Evolutionary conservation across 2,329 filamentous ascomycete species (phyloP).

Genomic region (Epichloe baconii): DNA sequence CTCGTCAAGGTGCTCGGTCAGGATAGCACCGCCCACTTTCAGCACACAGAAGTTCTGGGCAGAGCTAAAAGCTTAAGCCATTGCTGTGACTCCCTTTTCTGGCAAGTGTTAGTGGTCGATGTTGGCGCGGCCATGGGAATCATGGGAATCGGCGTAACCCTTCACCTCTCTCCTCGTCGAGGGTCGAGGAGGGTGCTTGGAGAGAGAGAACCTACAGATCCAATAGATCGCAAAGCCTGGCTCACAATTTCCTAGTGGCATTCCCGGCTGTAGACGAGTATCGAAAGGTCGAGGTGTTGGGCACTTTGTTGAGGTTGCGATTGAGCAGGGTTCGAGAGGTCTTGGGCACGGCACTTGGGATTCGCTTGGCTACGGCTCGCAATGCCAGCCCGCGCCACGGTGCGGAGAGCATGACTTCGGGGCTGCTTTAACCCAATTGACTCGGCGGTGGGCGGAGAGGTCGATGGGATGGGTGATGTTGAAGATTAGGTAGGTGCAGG

Average conservation of each 20-base stretch:
- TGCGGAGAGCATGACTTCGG: slow-evolving; percentile 29
- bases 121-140: slow-evolving; percentile 6
- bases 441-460: slow-evolving; percentile 2
- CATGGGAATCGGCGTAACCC: not conserved
- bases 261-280: not conserved
- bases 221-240: not conserved
- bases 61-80: slow-evolving; percentile 92
- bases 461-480: not conserved
- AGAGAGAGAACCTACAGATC: not conserved
- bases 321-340: slow-evolving; percentile 10
- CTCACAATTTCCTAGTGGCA: not conserved
- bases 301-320: not conserved
- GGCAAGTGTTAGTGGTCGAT: slow-evolving; percentile 15
- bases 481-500: not conserved
- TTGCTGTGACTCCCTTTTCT: slow-evolving; percentile 44
- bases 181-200: not conserved
- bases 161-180: not conserved
- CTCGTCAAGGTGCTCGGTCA: slow-evolving; percentile 87
- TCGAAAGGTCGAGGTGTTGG: not conserved
- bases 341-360: slow-evolving; percentile 11
- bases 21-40: slow-evolving; percentile 92
- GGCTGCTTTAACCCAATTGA: slow-evolving; percentile 13
- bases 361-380: slow-evolving; percentile 12
- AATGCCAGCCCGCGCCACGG: slow-evolving; percentile 29
- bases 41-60: slow-evolving; percentile 97